Base-by-base conservation (phyloP, 2,329 filamentous ascomycete genomes). In the Fusarium redolens region DNA sequence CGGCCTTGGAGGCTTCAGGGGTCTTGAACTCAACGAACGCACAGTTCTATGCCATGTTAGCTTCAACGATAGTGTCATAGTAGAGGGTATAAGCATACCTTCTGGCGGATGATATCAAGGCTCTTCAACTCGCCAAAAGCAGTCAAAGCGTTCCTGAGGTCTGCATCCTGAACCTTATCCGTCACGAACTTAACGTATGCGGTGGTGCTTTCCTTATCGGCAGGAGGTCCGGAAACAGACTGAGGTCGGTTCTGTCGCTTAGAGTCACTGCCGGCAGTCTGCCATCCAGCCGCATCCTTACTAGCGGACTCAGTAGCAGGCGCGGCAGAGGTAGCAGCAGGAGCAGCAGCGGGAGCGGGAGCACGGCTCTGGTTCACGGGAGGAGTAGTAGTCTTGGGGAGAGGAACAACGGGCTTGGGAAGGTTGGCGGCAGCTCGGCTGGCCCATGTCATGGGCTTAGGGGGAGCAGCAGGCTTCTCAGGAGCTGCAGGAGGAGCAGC, bases 121-220 rank as follows among this genome's bases (percentile, higher is more conserved):
- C 92, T 91, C 61, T 87, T 86, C 64, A 95, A 82, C 78, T 92
- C 89, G 72, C 93, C 92, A 75, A 92, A 95, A 76, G 91, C 90
- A 75, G 90, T 87, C 57, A 99, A 86, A 60, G 90, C 88, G 59
- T 88, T 86, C 82, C 88, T 92, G 67, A 99, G 86, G 51, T 94
- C 90, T 44, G 90, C 89, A 18, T 91, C 88, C 80, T 93, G 89
- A 58, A 99, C 92, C 84, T 95, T 95, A 38, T 97, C 95, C 55
- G 92, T 96, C 55, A 98, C 96, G 78, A 96, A 97, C 87, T 97
- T 97, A 83, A 99, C 94, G 83, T 98, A 98, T 25, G 93, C 96
- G 75, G 95, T 89, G 60, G 92, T 92, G 70, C 90, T 90, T 71
- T 96, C 92, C 78, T 94, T 92, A 78, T 95, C 93, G 51, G 85